A percentile compares a stretch with the other conserved stretches of the same genome.
Conservation (phyloP, 1,284 basidiomycete genomes). For the Apiotrichum siamense region DNA sequence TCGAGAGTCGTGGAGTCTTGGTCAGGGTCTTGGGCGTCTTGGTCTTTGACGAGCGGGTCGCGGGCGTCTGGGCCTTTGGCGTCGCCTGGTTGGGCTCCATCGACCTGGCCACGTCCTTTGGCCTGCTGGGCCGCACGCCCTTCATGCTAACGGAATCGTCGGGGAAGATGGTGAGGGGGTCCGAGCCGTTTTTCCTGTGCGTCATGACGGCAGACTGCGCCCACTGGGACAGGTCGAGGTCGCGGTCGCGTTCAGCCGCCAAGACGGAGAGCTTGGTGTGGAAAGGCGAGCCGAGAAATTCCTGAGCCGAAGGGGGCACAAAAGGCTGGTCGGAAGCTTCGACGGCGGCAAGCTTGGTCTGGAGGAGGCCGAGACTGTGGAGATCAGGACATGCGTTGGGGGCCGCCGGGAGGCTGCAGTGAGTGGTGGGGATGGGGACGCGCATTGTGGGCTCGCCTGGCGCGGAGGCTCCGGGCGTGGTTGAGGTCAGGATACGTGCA, state of each 20-base stretch:
- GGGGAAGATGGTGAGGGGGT: background rate
- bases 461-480: too few relatives aligned
- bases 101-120: too few relatives aligned
- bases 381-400: background rate
- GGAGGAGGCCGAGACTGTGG: background rate
- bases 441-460: too few relatives aligned
- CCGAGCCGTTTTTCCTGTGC: background rate
- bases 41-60: too few relatives aligned
- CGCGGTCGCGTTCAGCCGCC: too few relatives aligned
- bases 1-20: too few relatives aligned
- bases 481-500: too few relatives aligned
- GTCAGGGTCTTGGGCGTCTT: background rate
- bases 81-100: too few relatives aligned
- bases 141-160: conserved; percentile 1
- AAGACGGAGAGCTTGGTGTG: background rate
- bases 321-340: too few relatives aligned
- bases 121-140: background rate
- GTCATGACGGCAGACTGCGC: too few relatives aligned
- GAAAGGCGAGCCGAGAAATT: background rate
- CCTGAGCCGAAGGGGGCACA: background rate
- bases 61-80: too few relatives aligned
- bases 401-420: background rate
- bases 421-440: too few relatives aligned
- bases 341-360: background rate
- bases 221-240: background rate